These are phyloP conservation scores for Phoma sp. DNA, from an alignment of 2,329 filamentous ascomycete species.

Conservation along the genomic window DNA sequence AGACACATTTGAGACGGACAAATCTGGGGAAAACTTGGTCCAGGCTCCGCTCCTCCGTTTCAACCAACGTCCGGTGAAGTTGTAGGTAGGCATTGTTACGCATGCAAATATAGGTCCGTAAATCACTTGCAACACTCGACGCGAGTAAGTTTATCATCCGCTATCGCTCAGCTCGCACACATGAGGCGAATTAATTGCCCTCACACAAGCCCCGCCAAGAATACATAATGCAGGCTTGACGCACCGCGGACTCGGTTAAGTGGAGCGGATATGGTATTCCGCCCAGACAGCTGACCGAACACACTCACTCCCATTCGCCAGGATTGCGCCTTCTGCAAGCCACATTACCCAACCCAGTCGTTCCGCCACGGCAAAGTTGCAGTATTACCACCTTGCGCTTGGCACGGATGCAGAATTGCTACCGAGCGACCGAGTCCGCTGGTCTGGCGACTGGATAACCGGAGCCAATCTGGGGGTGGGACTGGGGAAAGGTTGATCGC, in stretches of 20 bases:
- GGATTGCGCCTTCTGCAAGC: background rate
- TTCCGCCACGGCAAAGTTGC: slow-evolving; percentile 8
- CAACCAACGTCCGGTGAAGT: background rate
- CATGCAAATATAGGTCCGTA: slow-evolving; percentile 17
- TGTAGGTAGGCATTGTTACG: slow-evolving; percentile 11
- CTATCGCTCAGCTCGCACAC: background rate
- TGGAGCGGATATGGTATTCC: slow-evolving; percentile 14
- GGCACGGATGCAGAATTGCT: slow-evolving; percentile 10
- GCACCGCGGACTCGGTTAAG: background rate
- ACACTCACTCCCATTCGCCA: background rate
- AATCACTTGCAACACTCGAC: background rate
- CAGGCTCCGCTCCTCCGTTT: too few species aligned
- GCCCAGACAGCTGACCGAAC: background rate
- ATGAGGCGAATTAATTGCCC: background rate
- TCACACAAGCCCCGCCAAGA: background rate
- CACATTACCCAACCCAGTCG: background rate
- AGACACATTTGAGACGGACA: background rate
- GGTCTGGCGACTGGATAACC: background rate
- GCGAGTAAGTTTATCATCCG: background rate
- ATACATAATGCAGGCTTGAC: background rate
- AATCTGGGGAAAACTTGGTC: too few species aligned
- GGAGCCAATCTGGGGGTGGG: background rate
- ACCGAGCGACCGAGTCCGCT: background rate
- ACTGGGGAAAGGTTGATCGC: background rate
- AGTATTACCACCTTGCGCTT: background rate